These are phyloP conservation scores for Triangularia setosa DNA, from an alignment of 2,329 filamentous ascomycete species.

Conservation along the genomic window DNA sequence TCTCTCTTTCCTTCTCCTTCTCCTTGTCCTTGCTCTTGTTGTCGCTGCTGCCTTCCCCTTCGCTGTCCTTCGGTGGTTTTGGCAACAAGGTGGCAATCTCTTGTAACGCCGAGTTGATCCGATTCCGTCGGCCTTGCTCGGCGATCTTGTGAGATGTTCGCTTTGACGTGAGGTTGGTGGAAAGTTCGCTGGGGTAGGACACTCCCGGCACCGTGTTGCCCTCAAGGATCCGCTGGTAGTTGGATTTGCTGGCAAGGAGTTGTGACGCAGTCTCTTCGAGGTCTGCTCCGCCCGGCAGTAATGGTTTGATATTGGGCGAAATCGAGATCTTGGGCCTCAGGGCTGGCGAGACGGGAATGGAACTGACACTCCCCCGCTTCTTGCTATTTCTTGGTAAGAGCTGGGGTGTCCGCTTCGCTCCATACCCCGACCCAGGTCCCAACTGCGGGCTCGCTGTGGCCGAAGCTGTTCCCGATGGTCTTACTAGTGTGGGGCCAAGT, in stretches of 20 bases:
- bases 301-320: conserved; percentile 88
- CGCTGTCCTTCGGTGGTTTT: conserved; percentile 36
- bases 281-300: conserved; percentile 62
- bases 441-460: conserved; percentile 65
- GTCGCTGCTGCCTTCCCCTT: conserved; percentile 34
- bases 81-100: conserved; percentile 89
- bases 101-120: conserved; percentile 89
- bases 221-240: conserved; percentile 96
- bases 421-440: conserved; percentile 48
- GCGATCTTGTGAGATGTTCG: conserved; percentile 97
- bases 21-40: conserved; percentile 38
- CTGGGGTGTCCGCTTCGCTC: conserved; percentile 51
- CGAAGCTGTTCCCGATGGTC: conserved; percentile 41
- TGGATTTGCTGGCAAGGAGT: conserved; percentile 88
- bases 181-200: conserved; percentile 84
- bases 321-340: conserved; percentile 88
- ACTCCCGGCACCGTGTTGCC: conserved; percentile 88
- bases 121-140: conserved; percentile 89
- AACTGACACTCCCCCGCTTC: conserved; percentile 68
- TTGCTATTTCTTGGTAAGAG: conserved; percentile 56
- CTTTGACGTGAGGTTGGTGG: conserved; percentile 92
- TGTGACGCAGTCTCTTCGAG: conserved; percentile 62
- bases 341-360: conserved; percentile 79
- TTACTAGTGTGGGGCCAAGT: conserved; percentile 32
- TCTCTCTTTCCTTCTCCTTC: conserved; percentile 43